A percentile compares a stretch with the other conserved stretches of the same genome.
Evolutionary conservation across 805 yeast species (phyloP).

Genomic region (Pachysolen tannophilus): DNA sequence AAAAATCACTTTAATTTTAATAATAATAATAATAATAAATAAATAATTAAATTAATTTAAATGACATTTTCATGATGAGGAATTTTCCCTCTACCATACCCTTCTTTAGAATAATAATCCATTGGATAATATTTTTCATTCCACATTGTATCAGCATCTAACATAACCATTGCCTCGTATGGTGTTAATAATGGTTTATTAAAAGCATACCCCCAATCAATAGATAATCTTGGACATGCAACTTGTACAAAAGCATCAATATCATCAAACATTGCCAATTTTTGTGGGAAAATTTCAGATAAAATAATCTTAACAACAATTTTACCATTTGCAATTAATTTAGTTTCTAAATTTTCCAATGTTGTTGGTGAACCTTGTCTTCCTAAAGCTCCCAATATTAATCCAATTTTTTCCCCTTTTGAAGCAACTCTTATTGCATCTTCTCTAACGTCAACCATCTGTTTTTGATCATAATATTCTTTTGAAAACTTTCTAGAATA

Average conservation of each 20-base stretch:
- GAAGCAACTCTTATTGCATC: constrained; percentile 65
- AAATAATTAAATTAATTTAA: constrained; percentile 1
- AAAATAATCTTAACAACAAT: constrained; percentile 74
- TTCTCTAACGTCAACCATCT: constrained; percentile 64
- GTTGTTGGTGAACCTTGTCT: constrained; percentile 89
- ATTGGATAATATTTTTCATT: constrained; percentile 70
- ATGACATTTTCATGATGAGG: constrained; percentile 36
- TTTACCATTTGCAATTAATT: constrained; percentile 46
- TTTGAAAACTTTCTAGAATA: constrained; percentile 85
- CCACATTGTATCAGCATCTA: constrained; percentile 67
- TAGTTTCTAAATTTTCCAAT: constrained; percentile 52
- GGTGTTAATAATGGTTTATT: constrained; percentile 89
- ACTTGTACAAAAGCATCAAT: constrained; percentile 95
- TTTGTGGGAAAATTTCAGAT: constrained; percentile 90
- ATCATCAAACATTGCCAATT: constrained; percentile 85
- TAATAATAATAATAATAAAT: constrained; percentile 1
- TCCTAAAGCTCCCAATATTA: constrained; percentile 89
- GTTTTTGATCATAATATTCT: constrained; percentile 82
- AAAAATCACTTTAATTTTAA: not conserved
- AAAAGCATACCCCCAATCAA: constrained; percentile 99
- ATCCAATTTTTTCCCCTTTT: constrained; percentile 60
- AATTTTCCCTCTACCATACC: constrained; percentile 80
- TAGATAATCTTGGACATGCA: constrained; percentile 92
- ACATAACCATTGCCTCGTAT: constrained; percentile 88
- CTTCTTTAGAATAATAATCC: constrained; percentile 89